A percentile compares a stretch with the other conserved stretches of the same genome.
Conservation (phyloP, 352 stramenopile genomes). For the Blastocystis sp. region DNA sequence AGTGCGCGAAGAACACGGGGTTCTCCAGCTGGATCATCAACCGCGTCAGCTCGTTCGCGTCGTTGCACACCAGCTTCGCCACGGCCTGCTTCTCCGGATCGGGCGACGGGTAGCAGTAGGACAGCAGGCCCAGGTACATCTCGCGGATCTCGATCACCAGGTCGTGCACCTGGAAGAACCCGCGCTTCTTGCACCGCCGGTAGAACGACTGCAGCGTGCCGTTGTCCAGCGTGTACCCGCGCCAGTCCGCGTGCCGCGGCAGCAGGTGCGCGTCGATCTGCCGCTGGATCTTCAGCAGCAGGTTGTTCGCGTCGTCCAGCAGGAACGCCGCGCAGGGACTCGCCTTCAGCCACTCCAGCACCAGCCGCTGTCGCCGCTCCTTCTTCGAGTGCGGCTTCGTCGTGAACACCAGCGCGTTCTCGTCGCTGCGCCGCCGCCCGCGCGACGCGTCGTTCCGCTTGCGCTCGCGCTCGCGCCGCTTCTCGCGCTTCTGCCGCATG, state of each 20-base stretch:
- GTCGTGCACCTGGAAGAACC: constrained; percentile 10
- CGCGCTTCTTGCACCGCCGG: not conserved
- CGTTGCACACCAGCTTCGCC: constrained; percentile 18
- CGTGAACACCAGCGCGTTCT: not conserved
- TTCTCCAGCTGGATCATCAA: not conserved
- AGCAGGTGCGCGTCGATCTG: constrained; percentile 10
- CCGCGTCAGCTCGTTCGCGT: constrained; percentile 14
- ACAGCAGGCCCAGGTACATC: constrained; percentile 27
- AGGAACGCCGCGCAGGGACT: constrained; percentile 13
- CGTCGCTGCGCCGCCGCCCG: not conserved
- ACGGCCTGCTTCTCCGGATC: constrained; percentile 12
- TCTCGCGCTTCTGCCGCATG: constrained; percentile 28
- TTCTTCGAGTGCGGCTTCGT: constrained; percentile 14
- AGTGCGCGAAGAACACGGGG: not conserved
- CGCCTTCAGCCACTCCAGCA: constrained; percentile 23
- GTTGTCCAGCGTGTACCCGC: constrained; percentile 10
- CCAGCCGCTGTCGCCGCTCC: not conserved
- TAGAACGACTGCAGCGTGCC: constrained; percentile 31
- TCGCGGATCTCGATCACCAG: constrained; percentile 29
- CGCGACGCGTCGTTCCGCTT: not conserved
- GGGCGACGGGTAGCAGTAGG: not conserved
- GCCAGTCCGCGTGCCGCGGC: not conserved
- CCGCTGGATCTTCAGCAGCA: constrained; percentile 10
- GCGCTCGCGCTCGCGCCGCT: not conserved
- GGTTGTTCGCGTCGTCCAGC: constrained; percentile 13